Conservation (phyloP, 2,329 filamentous ascomycete species). For the Hypoxylon sp. region DNA sequence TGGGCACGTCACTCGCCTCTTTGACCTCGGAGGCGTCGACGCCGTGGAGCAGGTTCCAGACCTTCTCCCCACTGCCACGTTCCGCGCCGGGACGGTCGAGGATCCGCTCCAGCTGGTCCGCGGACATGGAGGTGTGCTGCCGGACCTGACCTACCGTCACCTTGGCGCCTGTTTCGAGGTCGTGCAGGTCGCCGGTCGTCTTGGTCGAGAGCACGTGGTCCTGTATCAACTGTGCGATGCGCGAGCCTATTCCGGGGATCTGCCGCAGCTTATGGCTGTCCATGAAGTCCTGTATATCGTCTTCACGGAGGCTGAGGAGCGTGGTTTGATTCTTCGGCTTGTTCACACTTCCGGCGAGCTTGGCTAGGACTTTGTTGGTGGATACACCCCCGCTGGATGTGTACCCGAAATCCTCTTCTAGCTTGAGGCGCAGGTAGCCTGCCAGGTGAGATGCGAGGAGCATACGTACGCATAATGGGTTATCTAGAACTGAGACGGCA, state of each 20-base stretch:
- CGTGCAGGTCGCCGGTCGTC: constrained; percentile 53
- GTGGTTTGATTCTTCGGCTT: constrained; percentile 92
- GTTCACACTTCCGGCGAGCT: constrained; percentile 84
- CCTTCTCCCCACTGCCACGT: constrained; percentile 75
- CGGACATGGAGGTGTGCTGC: constrained; percentile 70
- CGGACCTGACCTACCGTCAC: constrained; percentile 77
- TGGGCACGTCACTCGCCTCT: constrained; percentile 77
- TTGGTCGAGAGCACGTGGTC: constrained; percentile 61
- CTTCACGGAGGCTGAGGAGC: constrained; percentile 73
- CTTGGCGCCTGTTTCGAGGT: constrained; percentile 54
- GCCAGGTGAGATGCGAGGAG: constrained; percentile 86
- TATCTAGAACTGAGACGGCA: constrained; percentile 48
- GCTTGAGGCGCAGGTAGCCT: constrained; percentile 74
- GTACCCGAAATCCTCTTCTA: constrained; percentile 84
- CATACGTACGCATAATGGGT: constrained; percentile 69
- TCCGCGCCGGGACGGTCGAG: constrained; percentile 77
- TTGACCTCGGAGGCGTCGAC: constrained; percentile 81
- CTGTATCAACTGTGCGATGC: constrained; percentile 76
- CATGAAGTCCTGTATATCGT: constrained; percentile 74
- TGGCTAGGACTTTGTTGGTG: constrained; percentile 87
- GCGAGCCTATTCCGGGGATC: constrained; percentile 88
- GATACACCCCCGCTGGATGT: constrained; percentile 90
- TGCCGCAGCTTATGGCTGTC: constrained; percentile 81
- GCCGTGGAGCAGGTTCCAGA: constrained; percentile 86
- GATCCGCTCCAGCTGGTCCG: constrained; percentile 74